Evolutionary conservation across 257 asterid species (phyloP).

Genomic region (Datura wrightii): DNA sequence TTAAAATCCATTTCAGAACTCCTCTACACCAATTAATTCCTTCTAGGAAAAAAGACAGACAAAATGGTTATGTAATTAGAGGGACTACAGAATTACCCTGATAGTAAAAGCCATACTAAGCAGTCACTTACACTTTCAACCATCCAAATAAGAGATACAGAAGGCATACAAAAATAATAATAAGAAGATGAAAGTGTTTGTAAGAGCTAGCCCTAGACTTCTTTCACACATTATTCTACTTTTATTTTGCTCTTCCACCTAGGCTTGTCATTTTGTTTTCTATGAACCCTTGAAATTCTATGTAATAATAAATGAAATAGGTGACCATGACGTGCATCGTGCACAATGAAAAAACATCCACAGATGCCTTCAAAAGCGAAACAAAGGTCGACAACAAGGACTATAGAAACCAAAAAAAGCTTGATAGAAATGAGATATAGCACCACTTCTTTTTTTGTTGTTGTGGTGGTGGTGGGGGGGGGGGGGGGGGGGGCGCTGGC

Average conservation of each 20-base stretch:
- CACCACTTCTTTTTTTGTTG: neutral
- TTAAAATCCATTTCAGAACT: constrained; percentile 24
- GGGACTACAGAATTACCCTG: neutral
- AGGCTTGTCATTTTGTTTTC: neutral
- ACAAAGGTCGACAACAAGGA: neutral
- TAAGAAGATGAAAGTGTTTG: neutral
- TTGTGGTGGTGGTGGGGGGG: too few species aligned
- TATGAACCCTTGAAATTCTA: neutral
- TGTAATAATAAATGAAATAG: neutral
- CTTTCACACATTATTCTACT: neutral
- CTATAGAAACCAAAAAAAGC: neutral
- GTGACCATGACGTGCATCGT: constrained; percentile 1
- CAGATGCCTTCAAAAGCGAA: neutral
- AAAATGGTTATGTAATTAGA: neutral
- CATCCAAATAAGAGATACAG: neutral
- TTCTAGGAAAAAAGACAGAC: neutral
- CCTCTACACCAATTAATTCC: constrained; percentile 6
- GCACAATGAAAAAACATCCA: neutral
- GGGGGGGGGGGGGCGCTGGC: too few species aligned
- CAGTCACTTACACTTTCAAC: constrained; percentile 19
- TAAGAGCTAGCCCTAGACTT: neutral
- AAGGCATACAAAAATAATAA: neutral
- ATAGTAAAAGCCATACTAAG: neutral
- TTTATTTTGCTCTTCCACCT: neutral
- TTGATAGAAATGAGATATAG: neutral